A percentile compares a stretch with the other conserved stretches of the same genome.
Evolutionary conservation across 257 asterid species (phyloP).

Genomic region (Przewalskia tangutica): DNA sequence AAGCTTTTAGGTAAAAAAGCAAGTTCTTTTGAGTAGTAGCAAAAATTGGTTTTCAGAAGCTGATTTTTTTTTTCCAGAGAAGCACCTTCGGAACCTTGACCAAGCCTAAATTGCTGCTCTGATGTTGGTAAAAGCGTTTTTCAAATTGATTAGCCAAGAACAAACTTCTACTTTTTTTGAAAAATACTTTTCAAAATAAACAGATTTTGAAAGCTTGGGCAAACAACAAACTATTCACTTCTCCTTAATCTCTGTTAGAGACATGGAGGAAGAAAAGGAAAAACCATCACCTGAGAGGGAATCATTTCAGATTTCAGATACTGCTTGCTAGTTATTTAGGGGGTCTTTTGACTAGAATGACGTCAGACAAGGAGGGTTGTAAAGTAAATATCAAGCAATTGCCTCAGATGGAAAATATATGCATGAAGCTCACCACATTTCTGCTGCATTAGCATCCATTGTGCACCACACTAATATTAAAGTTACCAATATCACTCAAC

Average conservation of each 20-base stretch:
- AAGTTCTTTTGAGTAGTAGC: too few species aligned
- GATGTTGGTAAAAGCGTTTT: too few species aligned
- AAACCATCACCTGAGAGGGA: neutral
- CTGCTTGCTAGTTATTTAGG: neutral
- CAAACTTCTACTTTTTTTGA: too few species aligned
- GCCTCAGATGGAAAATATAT: neutral
- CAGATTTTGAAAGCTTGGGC: too few species aligned
- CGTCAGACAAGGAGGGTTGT: neutral
- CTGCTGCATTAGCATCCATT: neutral
- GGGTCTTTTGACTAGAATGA: neutral
- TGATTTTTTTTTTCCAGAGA: too few species aligned
- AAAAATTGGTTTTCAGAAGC: too few species aligned
- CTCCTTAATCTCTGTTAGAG: neutral
- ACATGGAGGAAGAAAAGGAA: neutral
- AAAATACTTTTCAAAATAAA: too few species aligned
- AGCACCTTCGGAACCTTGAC: too few species aligned
- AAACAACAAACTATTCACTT: neutral
- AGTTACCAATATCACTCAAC: neutral
- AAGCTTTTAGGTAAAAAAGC: too few species aligned
- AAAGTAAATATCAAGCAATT: neutral
- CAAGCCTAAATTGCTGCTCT: too few species aligned
- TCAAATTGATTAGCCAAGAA: too few species aligned
- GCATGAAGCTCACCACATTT: neutral
- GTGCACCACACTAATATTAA: neutral
- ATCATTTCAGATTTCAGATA: neutral